Evolutionary conservation across 176 grass and related monocot species (phyloP), one percentile per base, ranked within the genome.

Genomic region (Pharus latifolius): DNA sequence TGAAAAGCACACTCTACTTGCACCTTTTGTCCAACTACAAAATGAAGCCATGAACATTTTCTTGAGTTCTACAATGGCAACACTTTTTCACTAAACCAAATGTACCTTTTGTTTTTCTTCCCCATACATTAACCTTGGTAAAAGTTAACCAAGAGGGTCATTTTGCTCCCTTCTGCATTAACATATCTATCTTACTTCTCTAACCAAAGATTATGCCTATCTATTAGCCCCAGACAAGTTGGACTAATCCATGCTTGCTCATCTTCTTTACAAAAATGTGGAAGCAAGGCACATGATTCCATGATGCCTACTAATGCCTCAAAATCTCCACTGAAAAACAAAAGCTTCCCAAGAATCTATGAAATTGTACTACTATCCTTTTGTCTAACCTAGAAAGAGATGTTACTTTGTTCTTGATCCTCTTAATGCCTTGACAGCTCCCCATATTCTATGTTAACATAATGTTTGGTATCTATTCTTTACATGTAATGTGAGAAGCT

Each of bases 381-480:
- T 47, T 71, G 30, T 40, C 49, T 77, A 49, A 37, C 37, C 73
- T 24, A 77, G 57, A 82, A 76, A 53, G 0, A 66, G 48, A 3
- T 70, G 11, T 6, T 45, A 63, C 29, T 62, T 70, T 76, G 38
- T 69, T 64, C 50, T 77, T 59, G 59, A 73, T 84, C 60, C 52
- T 58, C 33, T 53, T 19, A 33, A 51, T 22, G 42, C 60, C 43
- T 26, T 22, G 82, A 78, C 60, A 79, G 69, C 44, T 30, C 34
- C 60, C 42, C 45, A 74, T 53, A 60, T 62, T 72, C 69, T 52
- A 85, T 74, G 46, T 61, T 61, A 73, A 85, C 69, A 85, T 69
- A 74, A 46, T 83, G 37, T 79, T 53, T 35, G 68, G 62, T 42
- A 74, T 85, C 60, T 79, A 50, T 69, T 84, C 75, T 84, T 84